Evolutionary conservation across 2,329 filamentous ascomycete species (phyloP).

Genomic region (Kalaharituber pfeilii): DNA sequence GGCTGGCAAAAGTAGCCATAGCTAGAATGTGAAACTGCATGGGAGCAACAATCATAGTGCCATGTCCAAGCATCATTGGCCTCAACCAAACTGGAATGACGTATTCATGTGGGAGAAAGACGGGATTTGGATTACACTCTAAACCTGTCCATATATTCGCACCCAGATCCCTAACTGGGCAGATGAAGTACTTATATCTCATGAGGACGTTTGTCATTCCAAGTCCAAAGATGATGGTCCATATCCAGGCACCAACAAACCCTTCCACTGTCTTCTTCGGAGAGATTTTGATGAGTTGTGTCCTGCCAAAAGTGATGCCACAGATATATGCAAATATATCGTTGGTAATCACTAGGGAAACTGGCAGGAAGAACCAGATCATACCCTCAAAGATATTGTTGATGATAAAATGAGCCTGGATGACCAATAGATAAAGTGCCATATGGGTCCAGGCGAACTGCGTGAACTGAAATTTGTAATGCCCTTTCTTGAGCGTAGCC

Average conservation of each 20-base stretch:
- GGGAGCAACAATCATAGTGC: conserved; percentile 59
- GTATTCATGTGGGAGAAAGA: conserved; percentile 66
- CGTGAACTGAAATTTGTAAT: conserved; percentile 97
- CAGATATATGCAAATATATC: conserved; percentile 98
- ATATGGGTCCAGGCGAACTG: conserved; percentile 99
- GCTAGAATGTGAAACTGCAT: conserved; percentile 87
- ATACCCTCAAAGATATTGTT: conserved; percentile 99
- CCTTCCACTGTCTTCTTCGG: conserved; percentile 99
- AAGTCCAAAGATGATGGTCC: conserved; percentile 75
- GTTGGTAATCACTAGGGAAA: conserved; percentile 89
- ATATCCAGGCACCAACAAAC: conserved; percentile 90
- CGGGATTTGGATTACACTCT: conserved; percentile 76
- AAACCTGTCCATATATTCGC: conserved; percentile 85
- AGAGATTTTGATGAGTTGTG: conserved; percentile 91
- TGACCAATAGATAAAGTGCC: conserved; percentile 93
- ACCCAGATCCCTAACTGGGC: conserved; percentile 88
- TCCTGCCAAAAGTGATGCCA: conserved; percentile 89
- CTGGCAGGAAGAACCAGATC: conserved; percentile 98
- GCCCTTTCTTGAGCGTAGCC: conserved; percentile 76
- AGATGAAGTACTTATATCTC: conserved; percentile 93
- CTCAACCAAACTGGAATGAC: conserved; percentile 56
- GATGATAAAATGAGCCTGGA: conserved; percentile 98
- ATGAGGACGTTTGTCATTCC: conserved; percentile 67
- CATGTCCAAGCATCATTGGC: conserved; percentile 40
- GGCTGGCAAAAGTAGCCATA: conserved; percentile 81